A percentile compares a stretch with the other conserved stretches of the same genome.
These are phyloP conservation scores for Candida tibetensis DNA, from an alignment of 805 yeast genomes.

Conservation along the genomic window DNA sequence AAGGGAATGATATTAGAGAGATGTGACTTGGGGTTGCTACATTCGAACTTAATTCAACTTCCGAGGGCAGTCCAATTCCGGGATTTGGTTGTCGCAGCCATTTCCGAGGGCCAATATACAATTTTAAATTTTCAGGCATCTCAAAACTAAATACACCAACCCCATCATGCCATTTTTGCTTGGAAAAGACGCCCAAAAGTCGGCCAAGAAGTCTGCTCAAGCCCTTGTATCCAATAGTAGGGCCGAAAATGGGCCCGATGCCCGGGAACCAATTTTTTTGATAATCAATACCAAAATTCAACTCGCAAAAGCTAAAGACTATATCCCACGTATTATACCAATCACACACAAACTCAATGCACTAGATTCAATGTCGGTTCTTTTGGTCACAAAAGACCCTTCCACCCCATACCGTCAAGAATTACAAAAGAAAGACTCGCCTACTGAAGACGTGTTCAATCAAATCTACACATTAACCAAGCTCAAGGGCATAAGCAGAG, in stretches of 20 bases:
- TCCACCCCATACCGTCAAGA: constrained; percentile 52
- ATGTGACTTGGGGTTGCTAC: too few relatives aligned
- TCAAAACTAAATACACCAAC: too few relatives aligned
- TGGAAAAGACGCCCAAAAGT: constrained; percentile 14
- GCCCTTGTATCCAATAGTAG: constrained; percentile 15
- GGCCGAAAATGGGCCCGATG: constrained; percentile 15
- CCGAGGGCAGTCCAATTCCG: too few relatives aligned
- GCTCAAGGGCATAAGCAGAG: constrained; percentile 45
- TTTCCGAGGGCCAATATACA: too few relatives aligned
- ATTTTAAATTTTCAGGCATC: too few relatives aligned
- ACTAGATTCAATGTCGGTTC: constrained; percentile 47
- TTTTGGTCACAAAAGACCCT: constrained; percentile 75
- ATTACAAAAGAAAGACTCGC: constrained; percentile 46
- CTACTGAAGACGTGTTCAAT: constrained; percentile 60
- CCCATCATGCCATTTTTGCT: constrained; percentile 14
- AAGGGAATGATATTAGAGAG: too few relatives aligned
- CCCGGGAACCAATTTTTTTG: constrained; percentile 34
- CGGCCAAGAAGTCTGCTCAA: constrained; percentile 13
- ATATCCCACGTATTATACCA: constrained; percentile 59
- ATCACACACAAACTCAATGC: constrained; percentile 50
- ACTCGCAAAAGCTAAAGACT: constrained; percentile 44
- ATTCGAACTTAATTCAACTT: too few relatives aligned
- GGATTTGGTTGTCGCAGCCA: too few relatives aligned
- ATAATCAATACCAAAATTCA: constrained; percentile 49
- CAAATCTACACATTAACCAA: constrained; percentile 60